phyloP scores from a whole-genome alignment of 805 yeast species.

The Schwanniomyces vanrijiae region DNA sequence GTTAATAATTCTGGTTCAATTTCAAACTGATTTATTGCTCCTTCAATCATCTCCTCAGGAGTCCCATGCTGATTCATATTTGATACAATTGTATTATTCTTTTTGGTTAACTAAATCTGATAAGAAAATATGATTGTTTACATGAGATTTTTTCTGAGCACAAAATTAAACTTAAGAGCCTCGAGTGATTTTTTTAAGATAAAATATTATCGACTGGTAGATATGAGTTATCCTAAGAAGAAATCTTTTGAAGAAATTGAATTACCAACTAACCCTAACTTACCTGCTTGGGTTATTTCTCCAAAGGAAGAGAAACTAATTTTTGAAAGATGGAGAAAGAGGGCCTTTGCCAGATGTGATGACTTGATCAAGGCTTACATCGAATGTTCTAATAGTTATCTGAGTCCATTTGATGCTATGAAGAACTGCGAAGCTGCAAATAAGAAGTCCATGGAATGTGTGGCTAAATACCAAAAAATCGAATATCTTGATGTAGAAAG shows the following conservation, averaged over 20 bases:
- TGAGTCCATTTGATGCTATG: constrained; percentile 64
- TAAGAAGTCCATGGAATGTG: constrained; percentile 62
- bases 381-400: constrained; percentile 57
- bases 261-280: constrained; percentile 41
- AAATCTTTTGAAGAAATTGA: constrained; percentile 38
- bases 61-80: constrained; percentile 6
- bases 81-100: not conserved
- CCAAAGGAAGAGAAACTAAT: constrained; percentile 77
- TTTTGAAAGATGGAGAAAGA: constrained; percentile 66
- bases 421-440: constrained; percentile 63
- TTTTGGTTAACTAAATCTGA: not conserved
- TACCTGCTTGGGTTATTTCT: constrained; percentile 75
- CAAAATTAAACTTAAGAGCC: not conserved
- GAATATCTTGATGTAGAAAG: constrained; percentile 70
- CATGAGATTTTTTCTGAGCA: not conserved
- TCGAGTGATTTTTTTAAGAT: not conserved
- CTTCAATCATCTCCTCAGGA: constrained; percentile 10
- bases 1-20: constrained; percentile 51
- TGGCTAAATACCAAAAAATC: constrained; percentile 56
- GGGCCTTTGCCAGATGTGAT: constrained; percentile 67
- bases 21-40: constrained; percentile 48
- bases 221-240: constrained; percentile 30
- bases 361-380: constrained; percentile 68
- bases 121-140: not conserved
- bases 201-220: not conserved